Evolutionary conservation across 768 basidiomycete species (phyloP).

Genomic region (Amanita pallidorosea): DNA sequence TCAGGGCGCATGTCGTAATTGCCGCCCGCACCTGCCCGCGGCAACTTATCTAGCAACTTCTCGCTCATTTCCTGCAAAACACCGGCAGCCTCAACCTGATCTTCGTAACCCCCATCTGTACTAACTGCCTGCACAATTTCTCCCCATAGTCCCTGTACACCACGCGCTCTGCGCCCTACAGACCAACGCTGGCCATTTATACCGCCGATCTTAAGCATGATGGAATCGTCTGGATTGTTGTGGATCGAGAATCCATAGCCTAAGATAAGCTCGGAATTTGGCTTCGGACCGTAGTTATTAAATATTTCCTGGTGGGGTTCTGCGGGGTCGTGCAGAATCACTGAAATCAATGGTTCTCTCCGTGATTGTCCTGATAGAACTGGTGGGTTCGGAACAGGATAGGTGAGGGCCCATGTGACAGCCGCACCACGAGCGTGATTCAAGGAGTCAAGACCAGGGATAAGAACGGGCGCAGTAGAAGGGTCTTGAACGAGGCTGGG

Average conservation of each 20-base stretch:
- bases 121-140: slow-evolving; percentile 30
- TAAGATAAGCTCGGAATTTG: slow-evolving; percentile 82
- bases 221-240: slow-evolving; percentile 78
- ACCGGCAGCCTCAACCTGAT: slow-evolving; percentile 58
- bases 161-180: slow-evolving; percentile 44
- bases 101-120: slow-evolving; percentile 35
- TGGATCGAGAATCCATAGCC: slow-evolving; percentile 85
- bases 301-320: slow-evolving; percentile 47
- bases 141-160: slow-evolving; percentile 51
- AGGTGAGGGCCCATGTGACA: slow-evolving; percentile 70
- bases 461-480: slow-evolving; percentile 61
- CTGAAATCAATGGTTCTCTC: slow-evolving; percentile 36
- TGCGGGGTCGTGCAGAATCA: slow-evolving; percentile 42
- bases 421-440: slow-evolving; percentile 78
- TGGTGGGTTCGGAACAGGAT: slow-evolving; percentile 16
- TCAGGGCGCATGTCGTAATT: slow-evolving; percentile 33
- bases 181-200: slow-evolving; percentile 42
- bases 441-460: slow-evolving; percentile 80
- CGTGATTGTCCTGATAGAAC: slow-evolving; percentile 5
- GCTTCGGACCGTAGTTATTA: slow-evolving; percentile 91
- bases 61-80: slow-evolving; percentile 60
- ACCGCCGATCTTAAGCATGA: slow-evolving; percentile 69
- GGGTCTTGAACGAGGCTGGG: slow-evolving; percentile 42
- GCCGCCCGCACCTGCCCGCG: slow-evolving; percentile 15
- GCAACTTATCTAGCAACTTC: slow-evolving; percentile 37